phyloP scores from a whole-genome alignment of 495 filamentous ascomycete species.

The Penicillium macrosclerotiorum region DNA sequence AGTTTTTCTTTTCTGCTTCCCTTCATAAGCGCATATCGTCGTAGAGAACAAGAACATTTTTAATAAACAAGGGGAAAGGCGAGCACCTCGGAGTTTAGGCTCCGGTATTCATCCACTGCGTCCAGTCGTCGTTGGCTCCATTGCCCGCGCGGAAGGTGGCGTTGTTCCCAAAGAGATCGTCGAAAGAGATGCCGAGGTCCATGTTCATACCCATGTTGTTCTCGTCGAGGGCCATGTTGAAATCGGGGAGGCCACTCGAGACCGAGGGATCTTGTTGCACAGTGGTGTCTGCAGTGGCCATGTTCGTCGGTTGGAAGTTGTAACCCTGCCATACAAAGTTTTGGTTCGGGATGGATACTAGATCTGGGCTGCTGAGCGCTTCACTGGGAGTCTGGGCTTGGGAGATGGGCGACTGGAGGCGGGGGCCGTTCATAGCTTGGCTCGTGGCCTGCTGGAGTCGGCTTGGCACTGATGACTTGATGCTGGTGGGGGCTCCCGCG shows the following conservation, averaged over 20 bases:
- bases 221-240: constrained; percentile 34
- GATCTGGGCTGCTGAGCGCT: constrained; percentile 40
- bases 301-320: constrained; percentile 32
- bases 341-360: constrained; percentile 47
- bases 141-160: constrained; percentile 20
- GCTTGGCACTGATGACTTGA: constrained; percentile 30
- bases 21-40: constrained; percentile 26
- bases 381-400: constrained; percentile 36
- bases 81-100: neutral
- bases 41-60: constrained; percentile 7
- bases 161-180: constrained; percentile 43
- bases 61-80: neutral
- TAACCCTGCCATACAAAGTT: constrained; percentile 48
- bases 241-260: constrained; percentile 20
- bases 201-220: constrained; percentile 31
- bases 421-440: constrained; percentile 26
- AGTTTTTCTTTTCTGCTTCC: constrained; percentile 16
- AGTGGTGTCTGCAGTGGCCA: constrained; percentile 14
- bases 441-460: constrained; percentile 25
- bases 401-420: constrained; percentile 35
- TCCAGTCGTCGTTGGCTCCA: constrained; percentile 40
- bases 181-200: constrained; percentile 40
- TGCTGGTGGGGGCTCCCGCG: constrained; percentile 12
- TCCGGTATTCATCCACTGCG: constrained; percentile 41
- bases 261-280: constrained; percentile 20